Percentiles rank a stretch among this genome's conserved stretches.
Evolutionary conservation across 2,329 filamentous ascomycete genomes (phyloP).

Genomic region (Aspergillus texensis): DNA sequence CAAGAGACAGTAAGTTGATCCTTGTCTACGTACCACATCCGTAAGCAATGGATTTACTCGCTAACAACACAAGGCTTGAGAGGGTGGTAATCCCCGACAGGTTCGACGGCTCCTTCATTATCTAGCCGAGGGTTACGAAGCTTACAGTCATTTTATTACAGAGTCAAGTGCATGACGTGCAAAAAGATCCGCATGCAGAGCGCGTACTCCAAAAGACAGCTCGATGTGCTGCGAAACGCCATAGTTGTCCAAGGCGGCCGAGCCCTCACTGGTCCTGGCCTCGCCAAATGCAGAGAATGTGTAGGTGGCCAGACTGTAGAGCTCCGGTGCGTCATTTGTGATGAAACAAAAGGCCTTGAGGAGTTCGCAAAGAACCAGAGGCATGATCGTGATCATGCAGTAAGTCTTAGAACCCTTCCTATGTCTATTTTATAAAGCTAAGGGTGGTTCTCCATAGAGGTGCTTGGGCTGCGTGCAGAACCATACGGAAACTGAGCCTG

Average conservation of each 20-base stretch:
- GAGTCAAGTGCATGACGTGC: slow-evolving; percentile 53
- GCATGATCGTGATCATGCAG: slow-evolving; percentile 47
- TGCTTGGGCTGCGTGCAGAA: slow-evolving; percentile 45
- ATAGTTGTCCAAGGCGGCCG: slow-evolving; percentile 20
- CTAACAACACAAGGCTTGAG: slow-evolving; percentile 25
- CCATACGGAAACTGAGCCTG: slow-evolving; percentile 35
- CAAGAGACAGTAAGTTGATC: slow-evolving; percentile 25
- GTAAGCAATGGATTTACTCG: not conserved
- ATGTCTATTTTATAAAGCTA: slow-evolving; percentile 5
- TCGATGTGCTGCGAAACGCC: slow-evolving; percentile 37
- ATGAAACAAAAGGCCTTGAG: slow-evolving; percentile 49
- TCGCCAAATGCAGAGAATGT: slow-evolving; percentile 50
- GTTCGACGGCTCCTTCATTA: slow-evolving; percentile 18
- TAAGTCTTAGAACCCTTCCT: slow-evolving; percentile 32
- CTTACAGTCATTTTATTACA: slow-evolving; percentile 24
- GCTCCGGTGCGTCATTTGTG: slow-evolving; percentile 53
- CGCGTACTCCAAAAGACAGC: slow-evolving; percentile 53
- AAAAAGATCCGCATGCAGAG: slow-evolving; percentile 39
- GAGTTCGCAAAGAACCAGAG: slow-evolving; percentile 55
- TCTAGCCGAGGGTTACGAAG: not conserved
- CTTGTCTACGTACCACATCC: not conserved
- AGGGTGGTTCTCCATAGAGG: slow-evolving; percentile 34
- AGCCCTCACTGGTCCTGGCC: slow-evolving; percentile 19
- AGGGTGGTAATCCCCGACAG: slow-evolving; percentile 34
- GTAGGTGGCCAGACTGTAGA: slow-evolving; percentile 48